phyloP scores from a whole-genome alignment of 768 basidiomycete genomes.

The Suillus sp. region DNA sequence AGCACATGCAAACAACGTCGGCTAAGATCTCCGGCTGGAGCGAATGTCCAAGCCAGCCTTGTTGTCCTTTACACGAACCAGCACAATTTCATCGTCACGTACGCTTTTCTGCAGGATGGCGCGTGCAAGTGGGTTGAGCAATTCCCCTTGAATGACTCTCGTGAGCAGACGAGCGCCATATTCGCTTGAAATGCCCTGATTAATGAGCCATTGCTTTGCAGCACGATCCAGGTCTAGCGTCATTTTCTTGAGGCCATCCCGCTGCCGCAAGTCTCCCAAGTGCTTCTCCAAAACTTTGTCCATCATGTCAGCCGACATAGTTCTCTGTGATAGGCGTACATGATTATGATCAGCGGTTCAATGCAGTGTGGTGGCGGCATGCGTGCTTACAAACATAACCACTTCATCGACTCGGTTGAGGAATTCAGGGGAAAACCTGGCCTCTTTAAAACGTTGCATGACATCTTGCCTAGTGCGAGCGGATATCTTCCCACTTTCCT shows the following conservation, averaged over 20 bases:
- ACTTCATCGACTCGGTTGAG: conserved; percentile 84
- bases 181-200: conserved; percentile 33
- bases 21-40: not conserved
- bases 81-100: conserved; percentile 41
- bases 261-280: conserved; percentile 43
- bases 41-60: not conserved
- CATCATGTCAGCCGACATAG: conserved; percentile 40
- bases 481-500: conserved; percentile 27
- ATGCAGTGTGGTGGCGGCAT: conserved; percentile 22
- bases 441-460: conserved; percentile 69
- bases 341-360: conserved; percentile 27
- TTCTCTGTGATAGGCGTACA: conserved; percentile 32
- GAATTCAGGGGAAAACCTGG: conserved; percentile 84
- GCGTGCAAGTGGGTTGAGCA: conserved; percentile 50
- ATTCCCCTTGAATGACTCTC: conserved; percentile 47
- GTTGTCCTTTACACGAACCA: conserved; percentile 10
- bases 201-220: conserved; percentile 37
- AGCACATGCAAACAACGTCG: not conserved
- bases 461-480: conserved; percentile 65
- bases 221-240: conserved; percentile 39
- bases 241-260: conserved; percentile 43
- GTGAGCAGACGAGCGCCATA: conserved; percentile 53
- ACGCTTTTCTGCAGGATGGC: conserved; percentile 47
- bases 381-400: conserved; percentile 51
- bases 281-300: conserved; percentile 46